Conservation (phyloP, 192 early-diverging fungal species). For the Ambispora gerdemannii region DNA sequence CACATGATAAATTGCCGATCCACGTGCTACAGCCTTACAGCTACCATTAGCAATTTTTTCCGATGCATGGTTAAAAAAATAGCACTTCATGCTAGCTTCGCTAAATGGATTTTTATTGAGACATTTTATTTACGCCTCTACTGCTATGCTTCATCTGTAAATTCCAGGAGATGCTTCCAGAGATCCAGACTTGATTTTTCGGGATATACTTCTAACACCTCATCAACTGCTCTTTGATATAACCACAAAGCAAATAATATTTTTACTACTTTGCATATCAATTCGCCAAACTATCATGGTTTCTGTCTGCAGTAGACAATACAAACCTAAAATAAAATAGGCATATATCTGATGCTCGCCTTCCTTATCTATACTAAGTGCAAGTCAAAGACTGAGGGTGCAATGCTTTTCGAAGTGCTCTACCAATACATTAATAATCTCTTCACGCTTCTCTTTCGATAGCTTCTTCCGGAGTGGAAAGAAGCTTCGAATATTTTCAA, state of each 20-base stretch:
- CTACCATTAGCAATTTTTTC: no score
- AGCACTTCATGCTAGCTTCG: no score
- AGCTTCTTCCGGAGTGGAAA: background rate
- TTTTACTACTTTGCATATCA: background rate
- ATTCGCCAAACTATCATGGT: background rate
- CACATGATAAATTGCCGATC: no score
- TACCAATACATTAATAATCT: background rate
- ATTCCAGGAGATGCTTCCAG: background rate
- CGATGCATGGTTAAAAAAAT: no score
- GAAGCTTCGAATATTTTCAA: no score
- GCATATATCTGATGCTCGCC: background rate
- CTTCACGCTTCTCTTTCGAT: background rate
- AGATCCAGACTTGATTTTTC: background rate
- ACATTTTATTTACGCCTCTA: no score
- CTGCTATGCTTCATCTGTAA: no score
- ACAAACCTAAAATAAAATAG: background rate
- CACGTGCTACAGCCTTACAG: no score
- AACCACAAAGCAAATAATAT: background rate
- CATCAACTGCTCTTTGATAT: conserved; percentile 18
- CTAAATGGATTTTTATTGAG: no score
- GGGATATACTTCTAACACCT: background rate
- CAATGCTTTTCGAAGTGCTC: background rate
- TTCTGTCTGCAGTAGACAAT: background rate
- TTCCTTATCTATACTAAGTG: background rate
- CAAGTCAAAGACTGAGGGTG: background rate